Base-by-base conservation (phyloP, 2,329 filamentous ascomycete species). In the Colletotrichum nymphaeae region DNA sequence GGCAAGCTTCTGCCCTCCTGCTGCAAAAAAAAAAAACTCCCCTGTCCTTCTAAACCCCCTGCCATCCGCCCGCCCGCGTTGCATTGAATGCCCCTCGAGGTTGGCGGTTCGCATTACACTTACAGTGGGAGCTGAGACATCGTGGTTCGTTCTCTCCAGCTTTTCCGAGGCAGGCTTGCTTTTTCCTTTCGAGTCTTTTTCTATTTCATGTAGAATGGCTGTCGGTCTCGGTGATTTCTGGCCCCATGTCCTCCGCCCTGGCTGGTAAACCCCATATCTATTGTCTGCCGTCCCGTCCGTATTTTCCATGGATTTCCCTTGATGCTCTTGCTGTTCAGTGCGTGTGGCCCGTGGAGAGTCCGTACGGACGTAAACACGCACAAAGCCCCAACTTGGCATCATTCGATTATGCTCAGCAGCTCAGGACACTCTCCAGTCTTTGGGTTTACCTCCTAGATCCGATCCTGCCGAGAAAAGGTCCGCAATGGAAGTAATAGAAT, bases 161-260 rank as follows among this genome's bases (percentile, higher is more conserved):
- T 42, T 42, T 19, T 14, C 8, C 32, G 5, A 14, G n/a, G 46
- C 32, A 56, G 19, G 16, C 32, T 71, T 71, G 63, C 69, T 67
- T 71, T 67, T 69, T 53, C 26, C 11, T 16, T 30, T 14, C 62
- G 5, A 37, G 7, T 49, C 42, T 49, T 49, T 46, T 49, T 62
- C 8, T 58, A 7, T 60, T 22, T 30, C 63, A 37, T 30, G 67
- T 58, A 42, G 35, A 37, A 58, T 22, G 30, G 12, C 37, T 58
- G 69, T 49, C 26, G 53, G 64, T 56, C 69, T 72, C 57, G 57
- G 69, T 72, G 56, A 56, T 56, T 49, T 49, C 19, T 71, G 32
- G 7, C 16, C 37, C 16, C 37, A 42, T 42, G 37, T 42, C 32
- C 32, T 42, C 35, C 14, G 19, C 37, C 37, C 37, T 5, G 14